Evolutionary conservation across 2,329 filamentous ascomycete species (phyloP), one percentile per base, ranked within the genome.

Genomic region (Xylaria sp.): DNA sequence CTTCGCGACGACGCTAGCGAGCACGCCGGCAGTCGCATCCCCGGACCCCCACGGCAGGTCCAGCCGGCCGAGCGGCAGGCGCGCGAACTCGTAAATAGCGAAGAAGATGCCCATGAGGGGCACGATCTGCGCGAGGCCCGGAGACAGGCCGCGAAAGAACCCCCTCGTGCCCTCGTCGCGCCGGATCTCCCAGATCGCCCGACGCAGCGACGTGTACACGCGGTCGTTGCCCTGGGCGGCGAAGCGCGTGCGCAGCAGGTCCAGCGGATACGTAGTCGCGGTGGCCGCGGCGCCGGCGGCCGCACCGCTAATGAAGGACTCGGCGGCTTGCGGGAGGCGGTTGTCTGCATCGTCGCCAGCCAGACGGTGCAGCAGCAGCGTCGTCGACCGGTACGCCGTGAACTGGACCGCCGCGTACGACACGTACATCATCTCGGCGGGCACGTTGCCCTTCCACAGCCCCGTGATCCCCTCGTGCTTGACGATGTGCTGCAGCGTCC

Each of bases 101-200:
- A 99, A 99, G 83, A 99, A 98, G 2, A 97, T 85, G 16, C 96
- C 96, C 96, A 99, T 99, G 79, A 95, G 97, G 1, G 96, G 96
- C 10, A 97, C 89, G 58, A 98, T 96, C 82, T 98, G 94, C 29
- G 86, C 91, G 25, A 98, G 84, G 0, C 91, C 93, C 1, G 95
- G 94, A 1, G 87, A 87, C 40, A 97, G 84, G 3, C 96, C 96
- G 58, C 93, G 92, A 80, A 97, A 99, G 82, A 97, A 98, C 0
- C 96, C 96, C 3, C 80, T 80, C 0, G 82, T 74, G 0, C 96
- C 96, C 82, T 99, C 96, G 69, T 92, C 86, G 3, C 84, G 84
- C 18, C 85, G 83, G 73, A 99, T 99, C 25, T 93, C 89, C 53
- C 83, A 81, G 6, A 98, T 78, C 1, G 93, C 93, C 18, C 85